phyloP scores from a whole-genome alignment of 2,329 filamentous ascomycete genomes.

The Colletotrichum sidae region DNA sequence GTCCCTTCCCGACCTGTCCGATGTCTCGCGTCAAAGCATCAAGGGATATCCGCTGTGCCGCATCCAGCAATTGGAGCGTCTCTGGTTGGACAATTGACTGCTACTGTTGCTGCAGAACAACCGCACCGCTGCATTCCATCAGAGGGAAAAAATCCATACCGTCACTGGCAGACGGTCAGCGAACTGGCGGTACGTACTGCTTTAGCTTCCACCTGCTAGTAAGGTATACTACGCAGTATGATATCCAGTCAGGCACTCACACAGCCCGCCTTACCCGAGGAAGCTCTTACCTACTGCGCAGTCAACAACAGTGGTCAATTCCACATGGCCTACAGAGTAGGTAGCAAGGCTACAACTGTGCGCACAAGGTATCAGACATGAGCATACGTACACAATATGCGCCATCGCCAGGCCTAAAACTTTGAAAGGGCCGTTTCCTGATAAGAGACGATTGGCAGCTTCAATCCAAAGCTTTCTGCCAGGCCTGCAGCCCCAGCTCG shows the following conservation, averaged over 20 bases:
- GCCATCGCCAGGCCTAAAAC: constrained; percentile 11
- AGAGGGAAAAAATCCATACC: not conserved
- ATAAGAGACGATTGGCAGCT: constrained; percentile 31
- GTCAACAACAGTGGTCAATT: constrained; percentile 11
- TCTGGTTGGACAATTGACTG: constrained; percentile 30
- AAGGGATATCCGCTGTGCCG: constrained; percentile 30
- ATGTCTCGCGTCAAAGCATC: constrained; percentile 5
- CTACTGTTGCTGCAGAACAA: constrained; percentile 26
- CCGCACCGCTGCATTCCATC: not conserved
- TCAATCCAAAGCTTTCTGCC: not conserved
- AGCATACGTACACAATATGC: no score
- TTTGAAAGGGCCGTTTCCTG: constrained; percentile 35
- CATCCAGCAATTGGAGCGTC: constrained; percentile 15
- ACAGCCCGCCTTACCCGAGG: constrained; percentile 7
- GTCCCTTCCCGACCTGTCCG: not conserved
- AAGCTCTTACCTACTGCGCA: not conserved
- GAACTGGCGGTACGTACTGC: not conserved
- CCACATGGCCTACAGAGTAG: constrained; percentile 5
- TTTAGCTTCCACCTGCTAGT: no score
- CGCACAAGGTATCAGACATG: constrained; percentile 10
- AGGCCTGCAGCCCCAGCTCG: not conserved
- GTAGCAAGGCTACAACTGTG: constrained; percentile 21
- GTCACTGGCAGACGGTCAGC: not conserved
- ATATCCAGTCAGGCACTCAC: not conserved
- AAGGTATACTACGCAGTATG: no score